These are phyloP conservation scores for Lineolata rhizophorae DNA, from an alignment of 495 filamentous ascomycete genomes.

Conservation along the genomic window DNA sequence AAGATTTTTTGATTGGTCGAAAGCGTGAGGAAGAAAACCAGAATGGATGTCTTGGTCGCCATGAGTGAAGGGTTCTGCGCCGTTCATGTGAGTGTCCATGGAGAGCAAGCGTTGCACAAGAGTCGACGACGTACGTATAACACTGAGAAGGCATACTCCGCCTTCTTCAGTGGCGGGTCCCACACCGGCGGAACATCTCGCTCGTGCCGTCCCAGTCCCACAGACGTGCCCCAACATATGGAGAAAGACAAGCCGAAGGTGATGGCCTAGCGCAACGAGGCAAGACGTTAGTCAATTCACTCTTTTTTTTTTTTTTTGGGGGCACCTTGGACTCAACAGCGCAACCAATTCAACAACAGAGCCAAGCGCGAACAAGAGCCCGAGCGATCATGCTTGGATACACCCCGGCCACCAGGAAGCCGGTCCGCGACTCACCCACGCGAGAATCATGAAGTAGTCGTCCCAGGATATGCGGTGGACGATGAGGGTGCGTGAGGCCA, in stretches of 20 bases:
- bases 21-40: slow-evolving; percentile 67
- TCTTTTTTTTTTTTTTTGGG: too few relatives aligned
- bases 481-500: slow-evolving; percentile 51
- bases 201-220: slow-evolving; percentile 63
- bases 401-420: background rate
- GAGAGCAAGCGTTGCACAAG: slow-evolving; percentile 1
- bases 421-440: slow-evolving; percentile 37
- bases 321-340: too few relatives aligned
- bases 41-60: slow-evolving; percentile 77
- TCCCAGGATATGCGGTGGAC: slow-evolving; percentile 46
- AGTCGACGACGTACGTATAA: slow-evolving; percentile 66
- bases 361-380: too few relatives aligned
- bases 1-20: slow-evolving; percentile 54
- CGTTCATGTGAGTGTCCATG: background rate
- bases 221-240: slow-evolving; percentile 46
- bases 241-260: slow-evolving; percentile 56
- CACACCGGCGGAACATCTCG: slow-evolving; percentile 29
- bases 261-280: slow-evolving; percentile 24
- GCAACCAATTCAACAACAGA: too few relatives aligned
- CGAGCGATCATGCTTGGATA: too few relatives aligned
- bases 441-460: slow-evolving; percentile 67
- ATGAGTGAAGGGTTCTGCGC: slow-evolving; percentile 72
- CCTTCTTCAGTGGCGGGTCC: slow-evolving; percentile 30
- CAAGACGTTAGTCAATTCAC: background rate
- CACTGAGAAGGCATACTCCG: slow-evolving; percentile 65